phyloP scores from a whole-genome alignment of 2,329 filamentous ascomycete genomes.

The Immersiporthe knoxdaviesiana region DNA sequence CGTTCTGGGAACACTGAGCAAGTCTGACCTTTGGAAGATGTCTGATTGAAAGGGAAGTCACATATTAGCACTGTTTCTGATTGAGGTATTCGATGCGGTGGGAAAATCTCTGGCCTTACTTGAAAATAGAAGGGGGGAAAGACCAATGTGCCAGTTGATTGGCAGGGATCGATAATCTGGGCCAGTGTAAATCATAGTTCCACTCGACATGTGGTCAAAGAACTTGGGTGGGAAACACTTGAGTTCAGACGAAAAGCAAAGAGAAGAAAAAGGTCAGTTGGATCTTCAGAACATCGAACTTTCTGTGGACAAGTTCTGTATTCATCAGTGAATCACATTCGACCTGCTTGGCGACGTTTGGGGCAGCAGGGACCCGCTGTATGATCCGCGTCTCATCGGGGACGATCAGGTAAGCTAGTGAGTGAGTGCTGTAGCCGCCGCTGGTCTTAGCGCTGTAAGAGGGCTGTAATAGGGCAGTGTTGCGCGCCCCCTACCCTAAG shows the following conservation, averaged over 20 bases:
- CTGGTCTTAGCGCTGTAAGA: too few species aligned
- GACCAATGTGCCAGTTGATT: too few species aligned
- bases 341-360: neutral
- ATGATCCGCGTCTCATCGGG: slow-evolving; percentile 11
- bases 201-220: neutral
- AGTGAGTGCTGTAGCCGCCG: too few species aligned
- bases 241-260: neutral
- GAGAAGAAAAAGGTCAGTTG: neutral
- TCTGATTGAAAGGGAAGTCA: neutral
- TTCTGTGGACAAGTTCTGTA: neutral
- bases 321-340: neutral
- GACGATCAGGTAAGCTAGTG: slow-evolving; percentile 1
- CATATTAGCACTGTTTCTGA: too few species aligned
- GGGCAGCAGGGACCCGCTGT: slow-evolving; percentile 7
- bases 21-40: neutral
- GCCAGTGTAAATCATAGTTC: neutral
- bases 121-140: too few species aligned
- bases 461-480: too few species aligned
- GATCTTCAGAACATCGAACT: slow-evolving; percentile 4
- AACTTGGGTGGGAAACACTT: neutral
- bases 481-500: neutral
- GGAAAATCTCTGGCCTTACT: too few species aligned
- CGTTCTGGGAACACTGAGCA: neutral
- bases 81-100: too few species aligned
- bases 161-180: too few species aligned